Evolutionary conservation across 352 stramenopile species (phyloP).

Genomic region (Pilasporangium apinafurcum): DNA sequence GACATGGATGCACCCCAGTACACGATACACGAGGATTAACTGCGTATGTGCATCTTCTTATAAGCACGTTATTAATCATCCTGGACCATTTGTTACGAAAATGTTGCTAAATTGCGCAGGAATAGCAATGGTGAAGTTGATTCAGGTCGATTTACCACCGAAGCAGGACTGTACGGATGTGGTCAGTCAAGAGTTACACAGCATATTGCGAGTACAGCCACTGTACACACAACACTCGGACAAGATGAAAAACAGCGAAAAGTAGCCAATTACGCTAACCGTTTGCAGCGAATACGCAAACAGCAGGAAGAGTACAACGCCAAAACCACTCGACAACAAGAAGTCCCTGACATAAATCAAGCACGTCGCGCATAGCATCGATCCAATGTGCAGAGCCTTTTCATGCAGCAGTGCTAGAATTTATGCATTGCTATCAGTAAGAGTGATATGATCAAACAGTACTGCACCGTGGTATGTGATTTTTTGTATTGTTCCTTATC

Average conservation of each 20-base stretch:
- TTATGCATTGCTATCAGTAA: no score
- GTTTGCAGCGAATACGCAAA: constrained; percentile 30
- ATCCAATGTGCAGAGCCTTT: constrained; percentile 29
- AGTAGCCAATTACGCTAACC: constrained; percentile 18
- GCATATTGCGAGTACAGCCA: not conserved
- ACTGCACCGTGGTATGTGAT: no score
- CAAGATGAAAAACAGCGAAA: constrained; percentile 47
- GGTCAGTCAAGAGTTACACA: constrained; percentile 2
- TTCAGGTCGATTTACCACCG: constrained; percentile 21
- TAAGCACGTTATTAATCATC: no score
- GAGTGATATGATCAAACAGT: no score
- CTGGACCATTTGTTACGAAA: not conserved
- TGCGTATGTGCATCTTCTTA: constrained; percentile 11
- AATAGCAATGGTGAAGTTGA: not conserved
- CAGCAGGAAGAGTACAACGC: constrained; percentile 30
- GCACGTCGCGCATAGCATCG: constrained; percentile 28
- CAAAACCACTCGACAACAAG: constrained; percentile 12
- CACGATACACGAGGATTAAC: constrained; percentile 28
- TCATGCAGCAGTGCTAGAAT: constrained; percentile 32
- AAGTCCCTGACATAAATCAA: constrained; percentile 18
- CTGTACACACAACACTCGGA: constrained; percentile 16
- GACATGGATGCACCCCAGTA: constrained; percentile 26
- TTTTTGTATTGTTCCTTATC: no score
- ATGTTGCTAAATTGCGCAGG: constrained; percentile 1
- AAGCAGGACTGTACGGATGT: constrained; percentile 34